These are phyloP conservation scores for Boletus vermiculosoides DNA, from an alignment of 768 basidiomycete genomes.

Conservation along the genomic window DNA sequence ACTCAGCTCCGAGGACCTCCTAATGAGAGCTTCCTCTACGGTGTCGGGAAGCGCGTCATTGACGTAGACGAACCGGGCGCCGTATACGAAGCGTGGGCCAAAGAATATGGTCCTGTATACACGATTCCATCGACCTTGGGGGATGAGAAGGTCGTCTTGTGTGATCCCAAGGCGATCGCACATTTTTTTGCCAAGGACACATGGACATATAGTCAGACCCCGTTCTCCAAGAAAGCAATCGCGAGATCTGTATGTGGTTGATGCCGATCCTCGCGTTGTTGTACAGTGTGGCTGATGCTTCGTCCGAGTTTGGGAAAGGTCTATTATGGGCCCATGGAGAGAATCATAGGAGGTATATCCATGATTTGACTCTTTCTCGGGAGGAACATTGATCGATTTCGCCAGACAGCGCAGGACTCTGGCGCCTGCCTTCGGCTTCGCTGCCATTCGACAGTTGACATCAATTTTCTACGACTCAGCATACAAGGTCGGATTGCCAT, in stretches of 20 bases:
- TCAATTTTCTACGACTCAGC: conserved; percentile 41
- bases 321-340: conserved; percentile 38
- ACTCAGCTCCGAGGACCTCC: conserved; percentile 21
- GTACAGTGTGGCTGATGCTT: not conserved
- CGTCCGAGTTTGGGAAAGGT: conserved; percentile 27
- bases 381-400: not conserved
- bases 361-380: not conserved
- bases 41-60: conserved; percentile 6
- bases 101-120: conserved; percentile 20
- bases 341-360: conserved; percentile 41
- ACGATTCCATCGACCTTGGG: conserved; percentile 17
- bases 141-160: conserved; percentile 14
- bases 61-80: not conserved
- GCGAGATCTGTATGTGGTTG: conserved; percentile 16
- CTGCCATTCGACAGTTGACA: conserved; percentile 38
- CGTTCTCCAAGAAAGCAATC: conserved; percentile 31
- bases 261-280: too few species aligned
- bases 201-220: conserved; percentile 41
- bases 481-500: conserved; percentile 7
- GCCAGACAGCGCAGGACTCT: conserved; percentile 38
- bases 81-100: conserved; percentile 23
- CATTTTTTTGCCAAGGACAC: conserved; percentile 14
- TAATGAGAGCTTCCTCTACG: conserved; percentile 17
- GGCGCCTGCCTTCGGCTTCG: conserved; percentile 38
- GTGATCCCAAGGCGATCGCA: conserved; percentile 41